A percentile compares a stretch with the other conserved stretches of the same genome.
Evolutionary conservation across 2,329 filamentous ascomycete genomes (phyloP).

Genomic region (Eutypella sp.): DNA sequence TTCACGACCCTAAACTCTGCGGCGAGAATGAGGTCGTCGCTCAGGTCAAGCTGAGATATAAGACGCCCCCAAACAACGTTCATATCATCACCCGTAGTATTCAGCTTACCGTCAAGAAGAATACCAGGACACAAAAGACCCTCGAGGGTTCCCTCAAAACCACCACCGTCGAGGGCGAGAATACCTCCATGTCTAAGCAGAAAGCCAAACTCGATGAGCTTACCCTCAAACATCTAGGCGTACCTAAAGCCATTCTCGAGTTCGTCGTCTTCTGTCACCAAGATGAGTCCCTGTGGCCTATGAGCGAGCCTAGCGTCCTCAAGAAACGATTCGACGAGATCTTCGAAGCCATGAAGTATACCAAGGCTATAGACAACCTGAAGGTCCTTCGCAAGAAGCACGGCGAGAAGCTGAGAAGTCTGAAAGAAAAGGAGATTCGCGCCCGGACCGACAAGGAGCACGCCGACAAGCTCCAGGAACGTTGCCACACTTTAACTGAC

Average conservation of each 20-base stretch:
- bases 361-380: conserved; percentile 94
- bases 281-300: conserved; percentile 94
- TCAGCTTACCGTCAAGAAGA: conserved; percentile 83
- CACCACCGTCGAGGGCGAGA: conserved; percentile 73
- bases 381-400: conserved; percentile 81
- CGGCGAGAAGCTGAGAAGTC: conserved; percentile 65
- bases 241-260: conserved; percentile 84
- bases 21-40: conserved; percentile 86
- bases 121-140: conserved; percentile 70
- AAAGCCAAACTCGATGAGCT: conserved; percentile 77
- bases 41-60: conserved; percentile 87
- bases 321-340: conserved; percentile 98
- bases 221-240: conserved; percentile 81
- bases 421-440: conserved; percentile 70
- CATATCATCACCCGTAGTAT: conserved; percentile 82
- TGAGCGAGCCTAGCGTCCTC: conserved; percentile 78
- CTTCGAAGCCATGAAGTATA: conserved; percentile 95
- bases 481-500: conserved; percentile 57
- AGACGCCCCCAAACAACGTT: conserved; percentile 68
- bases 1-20: conserved; percentile 91
- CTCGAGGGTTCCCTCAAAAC: conserved; percentile 76
- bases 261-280: conserved; percentile 98
- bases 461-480: conserved; percentile 66
- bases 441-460: conserved; percentile 81
- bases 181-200: conserved; percentile 71